These are phyloP conservation scores for Suillus plorans DNA, from an alignment of 768 basidiomycete genomes.

Conservation along the genomic window DNA sequence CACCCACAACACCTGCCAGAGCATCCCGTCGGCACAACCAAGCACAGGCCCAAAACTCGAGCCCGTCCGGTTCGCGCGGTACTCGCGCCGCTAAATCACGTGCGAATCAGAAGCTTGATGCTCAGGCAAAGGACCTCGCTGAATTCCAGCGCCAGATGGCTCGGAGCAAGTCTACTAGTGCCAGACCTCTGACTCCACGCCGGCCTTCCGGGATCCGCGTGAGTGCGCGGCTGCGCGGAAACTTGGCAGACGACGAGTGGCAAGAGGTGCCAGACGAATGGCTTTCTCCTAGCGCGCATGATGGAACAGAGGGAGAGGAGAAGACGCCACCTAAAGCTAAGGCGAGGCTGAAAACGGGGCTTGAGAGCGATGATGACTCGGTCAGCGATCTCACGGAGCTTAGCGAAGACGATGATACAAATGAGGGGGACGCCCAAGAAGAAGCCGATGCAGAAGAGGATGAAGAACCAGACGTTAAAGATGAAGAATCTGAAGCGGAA, in stretches of 20 bases:
- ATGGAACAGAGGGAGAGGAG: conserved; percentile 16
- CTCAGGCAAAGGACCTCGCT: conserved; percentile 67
- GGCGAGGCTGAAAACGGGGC: conserved; percentile 44
- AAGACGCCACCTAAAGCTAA: conserved; percentile 17
- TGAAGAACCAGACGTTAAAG: conserved; percentile 18
- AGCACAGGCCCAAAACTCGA: conserved; percentile 1
- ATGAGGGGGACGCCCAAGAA: conserved; percentile 16
- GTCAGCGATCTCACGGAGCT: conserved; percentile 77
- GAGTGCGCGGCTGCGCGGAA: conserved; percentile 64
- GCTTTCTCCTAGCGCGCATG: conserved; percentile 32
- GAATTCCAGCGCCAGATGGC: conserved; percentile 52
- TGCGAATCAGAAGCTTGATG: conserved; percentile 68
- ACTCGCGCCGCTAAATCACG: conserved; percentile 68
- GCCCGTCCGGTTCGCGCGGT: conserved; percentile 39
- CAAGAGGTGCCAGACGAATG: conserved; percentile 79
- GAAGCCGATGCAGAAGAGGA: conserved; percentile 17
- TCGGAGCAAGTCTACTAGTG: conserved; percentile 10
- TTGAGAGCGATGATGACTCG: conserved; percentile 62
- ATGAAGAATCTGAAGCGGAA: conserved; percentile 24
- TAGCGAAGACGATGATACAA: conserved; percentile 44
- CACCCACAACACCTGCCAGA: conserved; percentile 10
- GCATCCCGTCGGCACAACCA: conserved; percentile 17
- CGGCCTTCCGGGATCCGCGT: conserved; percentile 55
- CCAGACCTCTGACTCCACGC: conserved; percentile 23
- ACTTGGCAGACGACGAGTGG: conserved; percentile 60